Conservation (phyloP, 2,329 filamentous ascomycete genomes). For the Hypoxylon rubiginosum region DNA sequence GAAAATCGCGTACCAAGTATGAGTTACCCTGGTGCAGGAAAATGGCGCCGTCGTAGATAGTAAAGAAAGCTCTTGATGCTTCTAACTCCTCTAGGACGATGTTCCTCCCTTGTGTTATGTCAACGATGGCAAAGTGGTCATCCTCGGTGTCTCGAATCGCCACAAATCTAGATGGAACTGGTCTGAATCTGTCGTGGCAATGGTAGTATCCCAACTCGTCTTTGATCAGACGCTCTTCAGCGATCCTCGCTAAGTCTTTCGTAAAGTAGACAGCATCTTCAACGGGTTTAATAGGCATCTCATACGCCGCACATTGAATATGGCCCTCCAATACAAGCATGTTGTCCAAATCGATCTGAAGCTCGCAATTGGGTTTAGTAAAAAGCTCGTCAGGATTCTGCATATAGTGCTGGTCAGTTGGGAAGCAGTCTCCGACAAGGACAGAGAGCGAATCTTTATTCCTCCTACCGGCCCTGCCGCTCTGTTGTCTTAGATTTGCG, state of each 20-base stretch:
- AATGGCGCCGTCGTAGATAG: conserved; percentile 95
- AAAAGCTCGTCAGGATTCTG: conserved; percentile 94
- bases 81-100: conserved; percentile 95
- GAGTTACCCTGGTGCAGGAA: conserved; percentile 96
- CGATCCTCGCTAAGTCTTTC: conserved; percentile 76
- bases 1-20: conserved; percentile 92
- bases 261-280: conserved; percentile 87
- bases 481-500: conserved; percentile 93
- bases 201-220: conserved; percentile 89
- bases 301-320: conserved; percentile 93
- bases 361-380: conserved; percentile 87
- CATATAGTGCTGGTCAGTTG: conserved; percentile 97
- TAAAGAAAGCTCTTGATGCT: conserved; percentile 93
- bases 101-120: conserved; percentile 86
- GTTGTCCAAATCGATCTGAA: conserved; percentile 93
- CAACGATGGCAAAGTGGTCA: conserved; percentile 93
- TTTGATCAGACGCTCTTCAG: conserved; percentile 77
- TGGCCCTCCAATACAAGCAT: conserved; percentile 93
- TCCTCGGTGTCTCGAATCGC: conserved; percentile 90
- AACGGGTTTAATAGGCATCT: conserved; percentile 88
- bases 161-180: conserved; percentile 84
- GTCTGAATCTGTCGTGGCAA: conserved; percentile 88
- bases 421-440: conserved; percentile 88
- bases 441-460: conserved; percentile 95
- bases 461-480: conserved; percentile 88